Evolutionary conservation across 257 asterid genomes (phyloP).

Genomic region (Capsicum rhomboideum): DNA sequence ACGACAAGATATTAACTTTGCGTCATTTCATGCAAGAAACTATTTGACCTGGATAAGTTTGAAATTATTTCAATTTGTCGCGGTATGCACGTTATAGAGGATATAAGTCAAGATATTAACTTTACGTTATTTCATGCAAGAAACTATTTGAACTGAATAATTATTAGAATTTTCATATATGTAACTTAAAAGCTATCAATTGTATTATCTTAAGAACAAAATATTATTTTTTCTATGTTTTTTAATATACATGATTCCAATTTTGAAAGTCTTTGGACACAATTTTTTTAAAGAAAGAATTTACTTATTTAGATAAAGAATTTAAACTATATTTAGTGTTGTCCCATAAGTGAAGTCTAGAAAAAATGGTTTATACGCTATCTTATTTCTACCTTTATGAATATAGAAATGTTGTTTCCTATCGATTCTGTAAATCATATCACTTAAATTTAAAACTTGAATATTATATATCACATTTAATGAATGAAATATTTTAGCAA

Average conservation of each 20-base stretch:
- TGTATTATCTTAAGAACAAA: no score
- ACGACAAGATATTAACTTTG: background rate
- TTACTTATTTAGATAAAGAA: no score
- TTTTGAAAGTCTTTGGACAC: background rate
- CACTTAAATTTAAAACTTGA: background rate
- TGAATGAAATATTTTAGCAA: background rate
- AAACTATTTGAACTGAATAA: background rate
- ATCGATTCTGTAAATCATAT: no score
- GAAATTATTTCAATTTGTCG: background rate
- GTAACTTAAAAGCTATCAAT: background rate
- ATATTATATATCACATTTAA: background rate
- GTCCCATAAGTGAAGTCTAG: background rate
- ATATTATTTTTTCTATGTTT: background rate
- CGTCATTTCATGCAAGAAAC: background rate
- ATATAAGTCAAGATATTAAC: background rate
- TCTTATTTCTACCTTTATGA: background rate
- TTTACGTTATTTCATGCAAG: background rate
- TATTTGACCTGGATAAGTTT: background rate
- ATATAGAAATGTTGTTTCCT: background rate
- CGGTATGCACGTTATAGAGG: background rate
- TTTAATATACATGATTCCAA: background rate
- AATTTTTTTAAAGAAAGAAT: background rate
- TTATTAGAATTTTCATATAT: background rate
- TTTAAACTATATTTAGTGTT: no score
- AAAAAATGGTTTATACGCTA: no score